Evolutionary conservation across 2,329 filamentous ascomycete genomes (phyloP).

Genomic region (Arthrobotrys conoides): DNA sequence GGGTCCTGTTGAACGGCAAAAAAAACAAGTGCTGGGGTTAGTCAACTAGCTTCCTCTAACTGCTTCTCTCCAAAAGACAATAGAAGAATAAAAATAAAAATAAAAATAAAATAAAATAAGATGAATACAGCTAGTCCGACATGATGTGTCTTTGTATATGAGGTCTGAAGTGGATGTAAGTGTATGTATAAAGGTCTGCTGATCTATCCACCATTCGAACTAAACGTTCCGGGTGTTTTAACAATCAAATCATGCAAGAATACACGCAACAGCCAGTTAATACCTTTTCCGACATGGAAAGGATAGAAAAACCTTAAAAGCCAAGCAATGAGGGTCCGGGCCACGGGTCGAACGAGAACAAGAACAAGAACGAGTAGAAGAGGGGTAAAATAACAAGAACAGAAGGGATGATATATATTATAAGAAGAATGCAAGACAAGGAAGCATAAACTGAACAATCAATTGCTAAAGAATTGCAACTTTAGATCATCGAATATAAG

Average conservation of each 20-base stretch:
- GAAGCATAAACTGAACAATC: conserved; percentile 30
- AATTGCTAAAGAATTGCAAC: conserved; percentile 40
- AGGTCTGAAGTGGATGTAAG: not conserved
- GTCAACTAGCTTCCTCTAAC: conserved; percentile 37
- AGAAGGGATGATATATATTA: too few relatives aligned
- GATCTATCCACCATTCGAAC: conserved; percentile 56
- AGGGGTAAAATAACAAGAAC: conserved; percentile 34
- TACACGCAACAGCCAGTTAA: conserved; percentile 31
- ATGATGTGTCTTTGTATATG: conserved; percentile 21
- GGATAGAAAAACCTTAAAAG: conserved; percentile 41
- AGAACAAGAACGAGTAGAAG: conserved; percentile 18
- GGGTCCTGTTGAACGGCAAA: conserved; percentile 61
- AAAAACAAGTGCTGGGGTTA: conserved; percentile 54
- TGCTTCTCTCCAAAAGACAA: conserved; percentile 9
- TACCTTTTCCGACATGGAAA: conserved; percentile 42
- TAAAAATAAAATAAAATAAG: not conserved
- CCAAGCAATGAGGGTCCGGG: conserved; percentile 30
- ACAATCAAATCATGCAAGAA: conserved; percentile 50
- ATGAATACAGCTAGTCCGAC: not conserved
- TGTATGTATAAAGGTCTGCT: conserved; percentile 53
- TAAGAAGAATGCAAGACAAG: not conserved
- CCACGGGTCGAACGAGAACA: conserved; percentile 29
- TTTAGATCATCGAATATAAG: conserved; percentile 9
- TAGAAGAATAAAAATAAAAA: not conserved
- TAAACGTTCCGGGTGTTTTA: conserved; percentile 22